phyloP scores from a whole-genome alignment of 169 alveolate species.

The Cardiosporidium cionae region DNA sequence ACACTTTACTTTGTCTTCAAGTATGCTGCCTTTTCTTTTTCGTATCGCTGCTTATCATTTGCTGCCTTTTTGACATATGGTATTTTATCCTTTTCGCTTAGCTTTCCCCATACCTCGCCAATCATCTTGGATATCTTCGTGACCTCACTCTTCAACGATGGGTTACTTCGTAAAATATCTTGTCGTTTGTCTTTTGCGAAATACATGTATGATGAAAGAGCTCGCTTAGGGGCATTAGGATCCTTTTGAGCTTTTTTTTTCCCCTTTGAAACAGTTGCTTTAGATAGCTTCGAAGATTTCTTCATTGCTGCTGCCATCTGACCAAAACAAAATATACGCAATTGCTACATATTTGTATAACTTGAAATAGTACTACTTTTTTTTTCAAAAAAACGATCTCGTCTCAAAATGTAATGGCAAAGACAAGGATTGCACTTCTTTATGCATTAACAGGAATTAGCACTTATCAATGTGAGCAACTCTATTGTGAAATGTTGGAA shows the following conservation, averaged over 20 bases:
- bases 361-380: too few relatives aligned
- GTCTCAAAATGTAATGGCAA: too few relatives aligned
- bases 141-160: constrained; percentile 35
- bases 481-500: too few relatives aligned
- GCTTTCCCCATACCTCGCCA: constrained; percentile 43
- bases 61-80: constrained; percentile 45
- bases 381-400: too few relatives aligned
- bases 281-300: too few relatives aligned
- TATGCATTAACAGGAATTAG: too few relatives aligned
- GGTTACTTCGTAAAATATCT: constrained; percentile 34
- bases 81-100: constrained; percentile 30
- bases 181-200: constrained; percentile 41
- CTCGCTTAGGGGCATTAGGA: constrained; percentile 35
- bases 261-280: too few relatives aligned
- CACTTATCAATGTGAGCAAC: too few relatives aligned
- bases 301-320: too few relatives aligned
- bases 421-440: too few relatives aligned
- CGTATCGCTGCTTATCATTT: constrained; percentile 40
- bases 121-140: constrained; percentile 40
- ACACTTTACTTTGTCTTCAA: background rate
- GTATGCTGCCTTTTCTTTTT: constrained; percentile 28
- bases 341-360: too few relatives aligned
- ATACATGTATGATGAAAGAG: constrained; percentile 44
- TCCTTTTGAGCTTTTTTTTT: constrained; percentile 3
- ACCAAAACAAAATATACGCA: too few relatives aligned